These are phyloP conservation scores for Trichoderma oligosporum DNA, from an alignment of 2,329 filamentous ascomycete genomes.

Conservation along the genomic window DNA sequence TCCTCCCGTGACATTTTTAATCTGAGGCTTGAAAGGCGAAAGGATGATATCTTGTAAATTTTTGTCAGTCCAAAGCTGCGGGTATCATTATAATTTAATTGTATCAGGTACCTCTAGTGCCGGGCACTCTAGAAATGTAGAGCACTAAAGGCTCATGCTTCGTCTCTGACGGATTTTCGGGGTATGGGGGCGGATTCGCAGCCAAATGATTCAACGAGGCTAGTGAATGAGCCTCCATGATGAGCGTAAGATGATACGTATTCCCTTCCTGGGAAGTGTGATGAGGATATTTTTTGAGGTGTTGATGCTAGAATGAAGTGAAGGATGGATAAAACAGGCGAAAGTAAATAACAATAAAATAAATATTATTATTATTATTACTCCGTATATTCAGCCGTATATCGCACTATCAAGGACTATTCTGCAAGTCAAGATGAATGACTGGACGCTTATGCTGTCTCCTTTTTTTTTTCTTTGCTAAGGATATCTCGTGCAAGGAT, in stretches of 20 bases:
- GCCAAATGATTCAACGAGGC: constrained; percentile 76
- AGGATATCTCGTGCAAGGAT: neutral
- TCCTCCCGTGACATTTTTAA: constrained; percentile 82
- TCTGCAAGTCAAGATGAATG: neutral
- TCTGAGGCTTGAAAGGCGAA: constrained; percentile 81
- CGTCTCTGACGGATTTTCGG: constrained; percentile 67
- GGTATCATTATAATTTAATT: too few species aligned
- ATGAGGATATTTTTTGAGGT: neutral
- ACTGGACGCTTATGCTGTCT: neutral
- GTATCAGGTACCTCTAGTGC: constrained; percentile 72
- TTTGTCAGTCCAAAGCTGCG: too few species aligned
- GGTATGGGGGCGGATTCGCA: constrained; percentile 81
- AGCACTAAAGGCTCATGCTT: constrained; percentile 70
- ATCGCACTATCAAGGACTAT: neutral
- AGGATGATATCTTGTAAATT: constrained; percentile 77
- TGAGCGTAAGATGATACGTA: neutral
- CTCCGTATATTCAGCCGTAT: too few species aligned
- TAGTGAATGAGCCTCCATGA: constrained; percentile 77
- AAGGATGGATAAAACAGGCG: too few species aligned
- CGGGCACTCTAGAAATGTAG: constrained; percentile 91
- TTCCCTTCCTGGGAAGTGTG: neutral
- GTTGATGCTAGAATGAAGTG: neutral
- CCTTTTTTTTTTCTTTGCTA: neutral
- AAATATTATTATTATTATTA: neutral
- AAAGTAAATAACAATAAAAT: too few species aligned